Conservation (phyloP, 306 rosid species). For the Rubus idaeus region DNA sequence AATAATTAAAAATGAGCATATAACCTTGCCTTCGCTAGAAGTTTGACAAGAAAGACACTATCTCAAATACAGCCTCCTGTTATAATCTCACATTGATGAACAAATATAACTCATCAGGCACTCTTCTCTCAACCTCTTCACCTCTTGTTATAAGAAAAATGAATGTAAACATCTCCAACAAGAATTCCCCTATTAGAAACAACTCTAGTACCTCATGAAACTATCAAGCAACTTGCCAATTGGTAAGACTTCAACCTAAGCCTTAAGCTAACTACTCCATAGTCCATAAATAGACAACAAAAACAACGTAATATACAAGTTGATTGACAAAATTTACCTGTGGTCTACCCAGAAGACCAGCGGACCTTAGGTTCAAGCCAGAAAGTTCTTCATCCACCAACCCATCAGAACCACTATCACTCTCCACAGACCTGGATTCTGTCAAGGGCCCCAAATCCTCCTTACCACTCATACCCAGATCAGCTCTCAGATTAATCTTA, state of each 20-base stretch:
- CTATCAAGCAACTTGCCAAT: not conserved
- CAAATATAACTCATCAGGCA: not conserved
- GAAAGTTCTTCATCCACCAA: constrained; percentile 58
- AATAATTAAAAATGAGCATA: constrained; percentile 23
- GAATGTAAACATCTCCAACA: not conserved
- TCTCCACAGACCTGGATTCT: constrained; percentile 58
- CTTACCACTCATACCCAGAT: constrained; percentile 39
- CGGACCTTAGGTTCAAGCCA: constrained; percentile 62
- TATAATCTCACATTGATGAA: not conserved
- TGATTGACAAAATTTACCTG: constrained; percentile 50
- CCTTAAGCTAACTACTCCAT: not conserved
- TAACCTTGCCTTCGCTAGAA: not conserved
- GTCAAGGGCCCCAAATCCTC: constrained; percentile 59
- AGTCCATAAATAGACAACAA: too few species aligned
- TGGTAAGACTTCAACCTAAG: not conserved
- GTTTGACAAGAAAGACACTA: not conserved
- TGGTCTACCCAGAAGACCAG: constrained; percentile 70
- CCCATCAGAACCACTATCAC: constrained; percentile 46
- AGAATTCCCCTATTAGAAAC: not conserved
- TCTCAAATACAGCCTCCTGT: not conserved
- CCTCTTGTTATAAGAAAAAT: not conserved
- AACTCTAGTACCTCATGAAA: not conserved
- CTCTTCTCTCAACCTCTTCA: not conserved
- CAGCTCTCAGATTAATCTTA: constrained; percentile 49
- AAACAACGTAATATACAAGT: not conserved